These are phyloP conservation scores for Kluyveromyces sp. DNA, from an alignment of 1,139 yeast species.

Conservation along the genomic window DNA sequence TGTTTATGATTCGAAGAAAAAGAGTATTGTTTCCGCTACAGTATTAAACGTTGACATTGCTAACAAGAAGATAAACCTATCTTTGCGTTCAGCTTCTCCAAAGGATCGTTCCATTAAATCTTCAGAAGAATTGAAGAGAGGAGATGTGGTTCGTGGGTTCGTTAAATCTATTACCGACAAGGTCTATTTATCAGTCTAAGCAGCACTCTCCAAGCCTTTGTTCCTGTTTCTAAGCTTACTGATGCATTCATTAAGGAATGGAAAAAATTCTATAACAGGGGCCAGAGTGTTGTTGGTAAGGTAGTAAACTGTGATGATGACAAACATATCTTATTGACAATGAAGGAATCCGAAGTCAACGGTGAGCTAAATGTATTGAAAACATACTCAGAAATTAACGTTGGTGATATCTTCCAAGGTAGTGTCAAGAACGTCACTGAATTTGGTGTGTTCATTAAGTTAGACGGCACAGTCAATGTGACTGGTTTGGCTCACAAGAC, in stretches of 20 bases:
- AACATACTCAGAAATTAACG: slow-evolving; percentile 55
- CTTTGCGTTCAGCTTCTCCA: slow-evolving; percentile 49
- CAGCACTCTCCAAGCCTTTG: slow-evolving; percentile 66
- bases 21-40: slow-evolving; percentile 55
- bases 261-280: slow-evolving; percentile 65
- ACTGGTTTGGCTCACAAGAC: slow-evolving; percentile 86
- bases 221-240: slow-evolving; percentile 71
- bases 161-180: slow-evolving; percentile 63
- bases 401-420: slow-evolving; percentile 73
- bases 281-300: slow-evolving; percentile 74
- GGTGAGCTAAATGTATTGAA: slow-evolving; percentile 56
- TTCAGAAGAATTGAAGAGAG: slow-evolving; percentile 52
- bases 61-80: slow-evolving; percentile 52
- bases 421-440: slow-evolving; percentile 72
- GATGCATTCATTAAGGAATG: slow-evolving; percentile 80
- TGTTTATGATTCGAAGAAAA: slow-evolving; percentile 39
- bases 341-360: slow-evolving; percentile 73
- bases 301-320: slow-evolving; percentile 56
- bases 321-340: slow-evolving; percentile 63
- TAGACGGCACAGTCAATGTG: slow-evolving; percentile 66
- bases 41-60: slow-evolving; percentile 51
- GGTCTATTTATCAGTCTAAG: slow-evolving; percentile 81
- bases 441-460: slow-evolving; percentile 81
- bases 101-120: slow-evolving; percentile 46
- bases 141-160: slow-evolving; percentile 71